Base-by-base conservation (phyloP, 148 eudicot species). In the Heliamphora exappendiculata region DNA sequence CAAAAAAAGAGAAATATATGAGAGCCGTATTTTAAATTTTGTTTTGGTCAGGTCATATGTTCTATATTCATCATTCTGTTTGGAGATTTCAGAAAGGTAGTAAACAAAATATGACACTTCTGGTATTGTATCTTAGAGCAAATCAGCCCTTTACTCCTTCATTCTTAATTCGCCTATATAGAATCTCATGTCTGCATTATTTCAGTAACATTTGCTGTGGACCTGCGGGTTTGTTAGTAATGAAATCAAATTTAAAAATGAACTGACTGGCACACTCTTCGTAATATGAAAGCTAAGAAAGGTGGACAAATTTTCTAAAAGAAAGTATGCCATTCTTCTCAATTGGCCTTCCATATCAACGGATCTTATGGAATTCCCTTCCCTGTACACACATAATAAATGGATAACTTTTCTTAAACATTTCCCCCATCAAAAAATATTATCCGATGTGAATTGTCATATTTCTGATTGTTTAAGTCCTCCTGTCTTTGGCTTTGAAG, bases 1-100 rank as follows among this genome's bases (percentile, higher is more conserved):
- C 58, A 55, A 24, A 81, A 22, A 13, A n/a, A 65, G 67, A n/a
- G 1, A n/a, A 60, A 58, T 31, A 53, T 53, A 44, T 33, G 74
- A 81, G 36, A 80, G 41, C 58, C 78, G 50, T 73, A n/a, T 72
- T 54, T 55, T 80, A 81, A 75, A 78, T 78, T 76, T 77, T 73
- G 9, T 68, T n/a, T n/a, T n/a, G n/a, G n/a, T n/a, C n/a, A n/a
- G n/a, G n/a, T n/a, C n/a, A n/a, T n/a, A n/a, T 39, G 45, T 41
- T 20, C 34, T 65, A 44, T 36, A 62, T 45, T 36, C 31, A 19
- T 47, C 9, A n/a, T n/a, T n/a, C n/a, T n/a, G n/a, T 41, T 44
- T 47, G 42, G 29, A 50, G 29, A 60, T 57, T 29, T 44, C 17
- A n/a, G 26, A 44, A 5, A 20, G 41, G 34, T 63, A 45, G 34